A percentile compares a stretch with the other conserved stretches of the same genome.
phyloP scores from a whole-genome alignment of 2,329 filamentous ascomycete species.

The Cordyceps javanica region DNA sequence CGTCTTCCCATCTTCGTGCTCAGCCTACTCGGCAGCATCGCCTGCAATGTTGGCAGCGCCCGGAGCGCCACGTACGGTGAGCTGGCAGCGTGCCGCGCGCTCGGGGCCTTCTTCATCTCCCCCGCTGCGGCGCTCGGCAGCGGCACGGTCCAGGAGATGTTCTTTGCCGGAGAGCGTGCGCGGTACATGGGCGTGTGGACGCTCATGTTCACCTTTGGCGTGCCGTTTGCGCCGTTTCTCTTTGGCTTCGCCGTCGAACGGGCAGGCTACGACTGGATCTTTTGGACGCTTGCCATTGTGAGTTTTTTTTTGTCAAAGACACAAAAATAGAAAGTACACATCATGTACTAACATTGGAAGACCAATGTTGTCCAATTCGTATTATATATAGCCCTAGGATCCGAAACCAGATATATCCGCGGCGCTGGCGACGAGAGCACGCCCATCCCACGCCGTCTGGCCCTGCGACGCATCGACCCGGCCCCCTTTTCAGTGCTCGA shows the following conservation, averaged over 20 bases:
- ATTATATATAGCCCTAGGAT: neutral
- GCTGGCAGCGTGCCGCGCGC: slow-evolving; percentile 3
- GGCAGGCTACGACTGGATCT: slow-evolving; percentile 2
- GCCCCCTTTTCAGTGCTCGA: slow-evolving; percentile 1
- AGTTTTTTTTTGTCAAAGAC: neutral
- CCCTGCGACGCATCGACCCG: slow-evolving; percentile 1
- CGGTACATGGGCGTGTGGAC: slow-evolving; percentile 7
- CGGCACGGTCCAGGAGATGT: slow-evolving; percentile 6
- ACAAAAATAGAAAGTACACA: too few relatives aligned
- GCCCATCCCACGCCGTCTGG: neutral
- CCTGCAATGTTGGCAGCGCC: neutral
- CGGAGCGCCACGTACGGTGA: neutral
- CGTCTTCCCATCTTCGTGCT: neutral
- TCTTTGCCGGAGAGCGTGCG: slow-evolving; percentile 1
- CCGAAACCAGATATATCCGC: slow-evolving; percentile 1
- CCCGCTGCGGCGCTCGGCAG: slow-evolving; percentile 2
- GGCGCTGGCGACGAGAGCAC: neutral
- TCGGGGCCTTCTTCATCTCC: slow-evolving; percentile 4
- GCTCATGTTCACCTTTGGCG: slow-evolving; percentile 2
- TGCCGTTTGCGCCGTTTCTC: slow-evolving; percentile 3
- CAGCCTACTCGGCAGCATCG: neutral
- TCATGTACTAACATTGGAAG: neutral
- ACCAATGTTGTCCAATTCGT: slow-evolving; percentile 1
- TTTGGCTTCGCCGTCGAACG: slow-evolving; percentile 2
- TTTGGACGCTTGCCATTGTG: slow-evolving; percentile 5